These are phyloP conservation scores for Bolboschoenoplectus hybrid DNA, from an alignment of 202 grass and related monocot genomes.

Conservation along the genomic window DNA sequence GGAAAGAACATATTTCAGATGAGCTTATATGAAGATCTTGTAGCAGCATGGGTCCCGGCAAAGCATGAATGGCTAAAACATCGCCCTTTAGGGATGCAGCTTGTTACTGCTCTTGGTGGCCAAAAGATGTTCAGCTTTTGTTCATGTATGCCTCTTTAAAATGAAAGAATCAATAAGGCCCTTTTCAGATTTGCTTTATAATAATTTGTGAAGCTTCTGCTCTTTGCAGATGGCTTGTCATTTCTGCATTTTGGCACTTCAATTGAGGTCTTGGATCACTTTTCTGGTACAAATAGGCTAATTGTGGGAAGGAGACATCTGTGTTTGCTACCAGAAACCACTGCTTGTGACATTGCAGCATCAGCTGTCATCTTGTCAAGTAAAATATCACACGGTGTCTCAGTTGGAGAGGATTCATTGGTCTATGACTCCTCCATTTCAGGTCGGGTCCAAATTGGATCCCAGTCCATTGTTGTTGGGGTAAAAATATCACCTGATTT, in stretches of 20 bases:
- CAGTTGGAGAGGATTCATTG: conserved; percentile 79
- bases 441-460: conserved; percentile 75
- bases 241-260: conserved; percentile 98
- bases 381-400: conserved; percentile 73
- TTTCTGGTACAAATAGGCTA: conserved; percentile 69
- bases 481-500: conserved; percentile 52
- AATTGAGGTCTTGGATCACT: conserved; percentile 87
- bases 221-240: conserved; percentile 75
- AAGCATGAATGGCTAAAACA: conserved; percentile 80
- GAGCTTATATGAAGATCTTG: conserved; percentile 97
- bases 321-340: conserved; percentile 74
- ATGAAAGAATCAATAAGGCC: neutral
- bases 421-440: conserved; percentile 89
- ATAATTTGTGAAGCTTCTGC: conserved; percentile 37
- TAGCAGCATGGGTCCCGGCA: conserved; percentile 79
- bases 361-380: conserved; percentile 79
- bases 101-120: conserved; percentile 70
- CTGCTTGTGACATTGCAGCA: conserved; percentile 76
- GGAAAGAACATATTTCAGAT: conserved; percentile 56
- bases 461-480: conserved; percentile 82
- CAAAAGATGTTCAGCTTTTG: conserved; percentile 91
- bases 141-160: conserved; percentile 62
- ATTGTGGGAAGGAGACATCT: conserved; percentile 81
- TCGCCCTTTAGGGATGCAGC: conserved; percentile 66
- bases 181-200: conserved; percentile 37